A percentile compares a stretch with the other conserved stretches of the same genome.
Evolutionary conservation across 352 stramenopile species (phyloP).

Genomic region (Albugo candida): DNA sequence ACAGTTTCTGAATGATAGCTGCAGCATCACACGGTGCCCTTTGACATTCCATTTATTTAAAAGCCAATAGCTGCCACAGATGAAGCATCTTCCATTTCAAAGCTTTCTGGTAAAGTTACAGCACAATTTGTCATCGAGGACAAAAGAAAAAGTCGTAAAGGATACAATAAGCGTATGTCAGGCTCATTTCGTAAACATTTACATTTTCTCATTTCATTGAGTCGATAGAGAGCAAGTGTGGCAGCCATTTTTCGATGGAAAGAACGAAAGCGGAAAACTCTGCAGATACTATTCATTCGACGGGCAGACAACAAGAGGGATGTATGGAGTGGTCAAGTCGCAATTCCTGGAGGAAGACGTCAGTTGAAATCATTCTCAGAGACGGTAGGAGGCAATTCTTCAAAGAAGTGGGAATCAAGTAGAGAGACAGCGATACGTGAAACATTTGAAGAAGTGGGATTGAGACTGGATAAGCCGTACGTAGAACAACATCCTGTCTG

Average conservation of each 20-base stretch:
- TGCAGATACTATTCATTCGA: conserved; percentile 61
- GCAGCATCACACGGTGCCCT: too few species aligned
- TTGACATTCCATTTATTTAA: too few species aligned
- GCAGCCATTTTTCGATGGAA: conserved; percentile 64
- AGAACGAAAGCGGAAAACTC: conserved; percentile 31
- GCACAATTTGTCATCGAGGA: too few species aligned
- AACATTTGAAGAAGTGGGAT: conserved; percentile 63
- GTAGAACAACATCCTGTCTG: conserved; percentile 8
- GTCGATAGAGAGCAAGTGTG: conserved; percentile 37
- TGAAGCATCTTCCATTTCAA: too few species aligned
- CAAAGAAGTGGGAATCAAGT: conserved; percentile 37
- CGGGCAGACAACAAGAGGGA: conserved; percentile 53
- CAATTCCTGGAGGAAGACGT: conserved; percentile 50
- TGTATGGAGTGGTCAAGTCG: conserved; percentile 65
- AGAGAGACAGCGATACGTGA: conserved; percentile 52
- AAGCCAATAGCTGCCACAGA: too few species aligned
- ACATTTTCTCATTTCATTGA: too few species aligned
- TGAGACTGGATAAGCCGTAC: conserved; percentile 37
- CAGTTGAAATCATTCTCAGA: conserved; percentile 31
- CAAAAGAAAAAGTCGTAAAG: too few species aligned
- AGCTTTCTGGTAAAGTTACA: too few species aligned
- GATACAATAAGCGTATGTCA: too few species aligned
- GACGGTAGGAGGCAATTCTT: conserved; percentile 13
- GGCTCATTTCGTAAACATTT: too few species aligned
- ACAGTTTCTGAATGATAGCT: too few species aligned